Base-by-base conservation (phyloP, 2,329 filamentous ascomycete species). In the Macrophomina tecta region DNA sequence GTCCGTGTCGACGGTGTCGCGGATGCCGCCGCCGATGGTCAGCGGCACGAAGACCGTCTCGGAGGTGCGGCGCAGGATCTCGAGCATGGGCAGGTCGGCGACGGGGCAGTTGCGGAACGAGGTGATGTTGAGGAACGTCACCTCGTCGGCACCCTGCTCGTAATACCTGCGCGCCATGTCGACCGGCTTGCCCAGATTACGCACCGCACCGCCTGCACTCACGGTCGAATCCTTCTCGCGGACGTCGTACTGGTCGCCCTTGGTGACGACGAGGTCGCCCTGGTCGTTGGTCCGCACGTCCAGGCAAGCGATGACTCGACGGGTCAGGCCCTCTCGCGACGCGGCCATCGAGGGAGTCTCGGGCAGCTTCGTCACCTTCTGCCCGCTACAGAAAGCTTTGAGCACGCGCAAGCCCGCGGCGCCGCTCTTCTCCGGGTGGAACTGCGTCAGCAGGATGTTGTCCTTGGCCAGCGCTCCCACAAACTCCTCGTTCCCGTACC, bases 211-310 rank as follows among this genome's bases (percentile, higher is more conserved):
- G 60, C 82, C 81, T 32, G 75, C 82, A 65, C 87, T 84, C 67
- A 84, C 83, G 14, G 82, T 83, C 23, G 23, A 23, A 30, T 84
- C 83, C 80, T 97, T 97, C 75, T 98, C 95, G 40, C 95, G 91
- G 5, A 99, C 95, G 75, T 99, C 95, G 82, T 99, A 99, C 79
- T 98, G 94, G 80, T 99, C 95, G 67, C 95, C 95, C 80, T 99
- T 99, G 14, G 95, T 99, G 45, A 99, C 95, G 0, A 99, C 95
- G 9, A 99, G 85, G 79, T 99, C 95, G 40, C 95, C 95, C 68
- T 91, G 85, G 78, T 99, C 95, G 78, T 99, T 99, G 64, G 94
- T 88, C 51, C 95, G 91, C 61, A 99, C 95, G 76, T 99, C 95
- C 34, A 99, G 88, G 76, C 95, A 99, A 34, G 95, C 95, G 76